A percentile compares a stretch with the other conserved stretches of the same genome.
Conservation (phyloP, 2,329 filamentous ascomycete genomes). For the Stenocarpella maydis region DNA sequence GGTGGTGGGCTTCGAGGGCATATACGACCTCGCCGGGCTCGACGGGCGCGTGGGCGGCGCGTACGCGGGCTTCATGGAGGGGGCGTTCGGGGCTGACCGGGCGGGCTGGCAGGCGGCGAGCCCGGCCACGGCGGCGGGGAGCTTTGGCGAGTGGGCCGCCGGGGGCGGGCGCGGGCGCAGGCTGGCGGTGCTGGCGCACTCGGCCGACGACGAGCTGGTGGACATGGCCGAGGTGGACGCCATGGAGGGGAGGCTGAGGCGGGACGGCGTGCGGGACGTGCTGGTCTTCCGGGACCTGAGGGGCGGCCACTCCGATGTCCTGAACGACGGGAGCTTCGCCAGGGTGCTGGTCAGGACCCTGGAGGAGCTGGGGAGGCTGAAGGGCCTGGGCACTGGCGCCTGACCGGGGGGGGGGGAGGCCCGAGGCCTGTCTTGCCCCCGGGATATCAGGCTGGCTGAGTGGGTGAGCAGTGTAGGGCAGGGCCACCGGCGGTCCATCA, state of each 20-base stretch:
- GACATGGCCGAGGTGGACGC: conserved; percentile 65
- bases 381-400: neutral
- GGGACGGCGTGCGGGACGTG: conserved; percentile 47
- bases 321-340: conserved; percentile 67
- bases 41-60: conserved; percentile 52
- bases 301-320: conserved; percentile 71
- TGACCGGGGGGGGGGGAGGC: no score
- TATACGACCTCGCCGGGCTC: conserved; percentile 70
- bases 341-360: conserved; percentile 50
- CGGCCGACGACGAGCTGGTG: conserved; percentile 58
- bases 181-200: conserved; percentile 54
- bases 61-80: conserved; percentile 66
- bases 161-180: conserved; percentile 33
- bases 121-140: conserved; percentile 56
- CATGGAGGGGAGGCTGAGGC: conserved; percentile 59
- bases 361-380: conserved; percentile 35
- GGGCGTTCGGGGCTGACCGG: conserved; percentile 65
- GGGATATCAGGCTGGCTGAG: no score
- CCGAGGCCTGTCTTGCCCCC: no score
- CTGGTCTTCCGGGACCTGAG: conserved; percentile 55
- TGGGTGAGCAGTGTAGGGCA: no score
- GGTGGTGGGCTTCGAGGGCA: conserved; percentile 69
- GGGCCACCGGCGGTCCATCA: no score
- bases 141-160: conserved; percentile 48
- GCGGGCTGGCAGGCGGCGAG: conserved; percentile 63